Evolutionary conservation across 139 green algal genomes (phyloP).

Genomic region (Bryopsis sp.): DNA sequence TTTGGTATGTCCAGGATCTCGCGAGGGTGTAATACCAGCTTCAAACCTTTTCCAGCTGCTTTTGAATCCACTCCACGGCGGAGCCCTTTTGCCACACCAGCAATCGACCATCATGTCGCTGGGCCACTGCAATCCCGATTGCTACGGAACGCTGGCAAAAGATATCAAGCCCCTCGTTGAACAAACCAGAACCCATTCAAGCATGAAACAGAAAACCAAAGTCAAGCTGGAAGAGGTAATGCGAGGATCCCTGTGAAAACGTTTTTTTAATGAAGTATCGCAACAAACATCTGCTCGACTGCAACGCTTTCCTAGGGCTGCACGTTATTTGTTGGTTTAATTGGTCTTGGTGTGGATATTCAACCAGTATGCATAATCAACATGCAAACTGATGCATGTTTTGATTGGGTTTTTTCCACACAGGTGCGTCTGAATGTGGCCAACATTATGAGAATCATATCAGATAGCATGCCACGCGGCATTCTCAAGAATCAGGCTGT

Average conservation of each 20-base stretch:
- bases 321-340: too few species aligned
- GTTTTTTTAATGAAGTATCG: too few species aligned
- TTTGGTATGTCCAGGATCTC: too few species aligned
- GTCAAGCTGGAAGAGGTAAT: constrained; percentile 13
- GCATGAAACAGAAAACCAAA: constrained; percentile 6
- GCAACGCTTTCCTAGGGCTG: too few species aligned
- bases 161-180: constrained; percentile 2
- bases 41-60: background rate
- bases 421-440: constrained; percentile 10
- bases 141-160: constrained; percentile 8
- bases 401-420: too few species aligned
- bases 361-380: too few species aligned
- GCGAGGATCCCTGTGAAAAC: too few species aligned
- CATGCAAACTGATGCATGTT: too few species aligned
- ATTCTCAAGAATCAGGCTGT: background rate
- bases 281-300: too few species aligned
- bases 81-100: background rate
- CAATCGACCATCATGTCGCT: background rate
- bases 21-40: background rate
- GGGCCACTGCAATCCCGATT: constrained; percentile 16
- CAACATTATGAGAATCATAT: constrained; percentile 15
- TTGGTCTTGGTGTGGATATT: too few species aligned
- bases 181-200: background rate
- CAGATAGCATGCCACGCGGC: constrained; percentile 13
- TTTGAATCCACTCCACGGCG: background rate